These are phyloP conservation scores for Suhomyces sp. DNA, from an alignment of 805 yeast genomes.

Conservation along the genomic window DNA sequence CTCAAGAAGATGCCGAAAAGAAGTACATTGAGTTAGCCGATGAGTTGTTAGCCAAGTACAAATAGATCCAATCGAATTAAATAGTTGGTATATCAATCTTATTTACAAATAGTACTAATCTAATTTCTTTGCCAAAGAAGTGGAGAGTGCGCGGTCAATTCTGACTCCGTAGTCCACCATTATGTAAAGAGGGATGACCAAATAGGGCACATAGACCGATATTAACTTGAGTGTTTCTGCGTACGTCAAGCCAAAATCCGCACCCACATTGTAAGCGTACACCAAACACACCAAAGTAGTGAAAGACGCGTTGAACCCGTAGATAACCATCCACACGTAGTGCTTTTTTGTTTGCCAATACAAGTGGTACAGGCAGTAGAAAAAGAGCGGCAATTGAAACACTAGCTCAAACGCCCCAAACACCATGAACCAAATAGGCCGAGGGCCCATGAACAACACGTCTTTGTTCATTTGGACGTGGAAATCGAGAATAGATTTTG, in stretches of 20 bases:
- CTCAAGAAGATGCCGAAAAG: slow-evolving; percentile 87
- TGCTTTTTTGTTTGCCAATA: slow-evolving; percentile 8
- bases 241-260: slow-evolving; percentile 33
- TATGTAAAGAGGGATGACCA: slow-evolving; percentile 60
- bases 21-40: slow-evolving; percentile 70
- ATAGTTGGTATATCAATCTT: no score
- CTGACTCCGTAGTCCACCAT: slow-evolving; percentile 42
- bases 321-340: slow-evolving; percentile 46
- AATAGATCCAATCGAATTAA: slow-evolving; percentile 14
- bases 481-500: slow-evolving; percentile 48
- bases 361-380: slow-evolving; percentile 22
- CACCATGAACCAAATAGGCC: slow-evolving; percentile 67
- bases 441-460: slow-evolving; percentile 52
- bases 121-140: not conserved
- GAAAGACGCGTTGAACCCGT: slow-evolving; percentile 79
- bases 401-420: slow-evolving; percentile 72
- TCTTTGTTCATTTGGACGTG: slow-evolving; percentile 71
- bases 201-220: slow-evolving; percentile 66
- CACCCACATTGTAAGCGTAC: slow-evolving; percentile 40
- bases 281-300: slow-evolving; percentile 74
- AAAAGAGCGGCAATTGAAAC: slow-evolving; percentile 79
- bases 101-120: not conserved
- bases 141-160: not conserved
- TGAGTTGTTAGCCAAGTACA: slow-evolving; percentile 51
- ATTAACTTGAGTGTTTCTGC: slow-evolving; percentile 43